phyloP scores from a whole-genome alignment of 352 stramenopile species.

The Thalassiosira hispida region DNA sequence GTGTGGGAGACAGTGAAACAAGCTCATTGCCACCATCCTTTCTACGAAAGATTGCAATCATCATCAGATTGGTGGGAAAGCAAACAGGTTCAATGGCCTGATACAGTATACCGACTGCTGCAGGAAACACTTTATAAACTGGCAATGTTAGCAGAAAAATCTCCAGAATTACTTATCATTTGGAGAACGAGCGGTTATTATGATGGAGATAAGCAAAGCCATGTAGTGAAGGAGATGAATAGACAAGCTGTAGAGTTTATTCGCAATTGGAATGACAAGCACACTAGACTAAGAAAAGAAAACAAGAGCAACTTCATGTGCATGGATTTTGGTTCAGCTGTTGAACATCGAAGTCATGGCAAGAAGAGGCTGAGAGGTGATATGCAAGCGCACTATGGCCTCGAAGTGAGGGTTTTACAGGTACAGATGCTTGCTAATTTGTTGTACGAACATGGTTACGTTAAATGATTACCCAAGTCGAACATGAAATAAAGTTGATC shows the following conservation, averaged over 20 bases:
- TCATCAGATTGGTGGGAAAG: neutral
- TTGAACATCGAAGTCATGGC: constrained; percentile 11
- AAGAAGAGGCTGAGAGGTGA: constrained; percentile 12
- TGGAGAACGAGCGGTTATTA: constrained; percentile 9
- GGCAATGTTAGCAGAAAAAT: constrained; percentile 4
- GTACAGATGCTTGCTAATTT: constrained; percentile 14
- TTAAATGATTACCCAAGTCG: neutral
- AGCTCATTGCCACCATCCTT: constrained; percentile 2
- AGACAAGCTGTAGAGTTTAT: constrained; percentile 5
- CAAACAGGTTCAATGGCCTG: neutral
- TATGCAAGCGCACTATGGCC: constrained; percentile 19
- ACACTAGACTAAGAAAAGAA: neutral
- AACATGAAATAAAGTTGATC: neutral
- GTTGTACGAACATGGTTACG: constrained; percentile 5
- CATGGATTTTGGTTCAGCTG: constrained; percentile 12
- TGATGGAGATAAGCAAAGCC: neutral
- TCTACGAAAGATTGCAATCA: neutral
- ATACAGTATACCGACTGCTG: constrained; percentile 2
- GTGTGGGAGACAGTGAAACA: constrained; percentile 18
- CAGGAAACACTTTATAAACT: constrained; percentile 3
- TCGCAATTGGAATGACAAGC: neutral
- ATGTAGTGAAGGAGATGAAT: constrained; percentile 3
- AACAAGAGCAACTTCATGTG: constrained; percentile 8
- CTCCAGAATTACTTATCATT: constrained; percentile 4
- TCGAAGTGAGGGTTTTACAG: constrained; percentile 8